Evolutionary conservation across 1,139 yeast genomes (phyloP), one percentile per base, ranked within the genome.

Genomic region (Hemisphaericaspora lyxosophila): DNA sequence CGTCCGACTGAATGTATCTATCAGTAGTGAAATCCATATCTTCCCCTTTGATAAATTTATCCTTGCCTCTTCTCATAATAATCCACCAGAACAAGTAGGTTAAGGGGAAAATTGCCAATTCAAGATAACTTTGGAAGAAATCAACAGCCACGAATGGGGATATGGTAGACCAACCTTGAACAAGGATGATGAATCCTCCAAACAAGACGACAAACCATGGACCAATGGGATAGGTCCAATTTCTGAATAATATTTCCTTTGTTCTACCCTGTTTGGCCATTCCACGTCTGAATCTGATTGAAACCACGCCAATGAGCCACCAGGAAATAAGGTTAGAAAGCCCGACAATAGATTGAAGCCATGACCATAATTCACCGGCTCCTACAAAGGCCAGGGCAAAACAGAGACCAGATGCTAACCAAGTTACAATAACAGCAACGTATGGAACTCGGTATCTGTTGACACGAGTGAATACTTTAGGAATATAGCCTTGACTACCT

Each of bases 21-120:
- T 79, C 85, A 7, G 82, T 72, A 36, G 74, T 82, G 37, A 80
- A 75, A 52, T 81, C 86, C 82, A 80, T 80, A 16, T 78, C 81
- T 39, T 66, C 70, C 5, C 61, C 55, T 35, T 61, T 65, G 8
- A 75, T 70, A 50, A 75, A 72, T 41, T 60, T 63, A 41, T 80
- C 83, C 39, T 61, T 60, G 4, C 68, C 67, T 38, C 70, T 63
- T 44, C 62, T 73, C 39, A 60, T 63, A 32, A 68, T 49, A 75
- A 82, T 76, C 73, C 73, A 68, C 73, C 73, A 68, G 34, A 60
- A 41, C 4, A 60, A 15, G 47, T 64, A 68, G 18, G 62, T 51
- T 6, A 55, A 34, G 19, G 73, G 73, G 56, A 69, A 67, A 5
- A 68, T 64, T 3, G 60, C 63, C 35, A 68, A 54, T 42, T 67